These are phyloP conservation scores for Talaromyces funiculosus DNA, from an alignment of 2,329 filamentous ascomycete genomes.

Conservation along the genomic window DNA sequence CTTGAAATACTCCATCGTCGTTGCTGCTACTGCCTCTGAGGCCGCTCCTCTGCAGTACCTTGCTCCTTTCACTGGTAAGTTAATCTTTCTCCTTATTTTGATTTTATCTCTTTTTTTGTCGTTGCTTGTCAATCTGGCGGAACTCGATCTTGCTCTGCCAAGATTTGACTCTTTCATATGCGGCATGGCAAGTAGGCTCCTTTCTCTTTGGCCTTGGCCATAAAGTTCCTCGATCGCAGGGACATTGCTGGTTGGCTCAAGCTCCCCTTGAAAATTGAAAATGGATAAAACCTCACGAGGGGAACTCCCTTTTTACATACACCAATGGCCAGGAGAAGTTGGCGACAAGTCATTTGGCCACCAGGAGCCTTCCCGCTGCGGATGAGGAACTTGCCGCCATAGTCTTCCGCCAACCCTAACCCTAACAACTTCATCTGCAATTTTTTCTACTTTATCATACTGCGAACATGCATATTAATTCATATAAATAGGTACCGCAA, in stretches of 20 bases:
- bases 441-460: neutral
- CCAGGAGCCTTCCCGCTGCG: neutral
- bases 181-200: neutral
- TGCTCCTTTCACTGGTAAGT: conserved; percentile 75
- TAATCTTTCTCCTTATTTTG: conserved; percentile 20
- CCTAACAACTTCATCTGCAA: conserved; percentile 13
- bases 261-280: no score
- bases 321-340: no score
- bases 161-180: neutral
- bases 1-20: conserved; percentile 94
- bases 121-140: neutral
- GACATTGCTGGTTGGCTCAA: no score
- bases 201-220: no score
- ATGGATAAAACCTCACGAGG: no score
- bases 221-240: no score
- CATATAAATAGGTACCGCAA: conserved; percentile 27
- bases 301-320: no score
- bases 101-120: conserved; percentile 9
- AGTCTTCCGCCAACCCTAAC: conserved; percentile 8
- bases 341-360: neutral
- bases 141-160: neutral
- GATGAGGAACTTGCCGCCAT: conserved; percentile 16
- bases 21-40: conserved; percentile 95
- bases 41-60: conserved; percentile 92
- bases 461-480: neutral